phyloP scores from a whole-genome alignment of 2,329 filamentous ascomycete species.

The Talaromyces piceae region DNA sequence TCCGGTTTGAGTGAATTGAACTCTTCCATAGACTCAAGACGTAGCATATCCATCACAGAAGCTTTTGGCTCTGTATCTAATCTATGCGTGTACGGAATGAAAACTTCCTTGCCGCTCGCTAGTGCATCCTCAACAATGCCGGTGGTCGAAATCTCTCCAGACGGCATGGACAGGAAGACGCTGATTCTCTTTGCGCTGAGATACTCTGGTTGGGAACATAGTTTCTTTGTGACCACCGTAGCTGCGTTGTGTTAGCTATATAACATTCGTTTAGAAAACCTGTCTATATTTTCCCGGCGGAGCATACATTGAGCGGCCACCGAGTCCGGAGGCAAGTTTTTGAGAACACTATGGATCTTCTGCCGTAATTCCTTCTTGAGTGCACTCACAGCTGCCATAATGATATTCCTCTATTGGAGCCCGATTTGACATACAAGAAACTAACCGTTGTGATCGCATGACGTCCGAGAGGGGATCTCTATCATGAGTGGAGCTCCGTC shows the following conservation, averaged over 20 bases:
- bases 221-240: constrained; percentile 53
- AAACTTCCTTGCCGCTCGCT: constrained; percentile 70
- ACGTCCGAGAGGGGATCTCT: constrained; percentile 3
- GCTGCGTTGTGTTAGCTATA: constrained; percentile 45
- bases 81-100: constrained; percentile 81
- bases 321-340: constrained; percentile 53
- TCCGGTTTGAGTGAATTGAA: constrained; percentile 71
- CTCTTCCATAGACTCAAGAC: constrained; percentile 63
- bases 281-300: background rate
- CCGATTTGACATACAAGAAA: background rate
- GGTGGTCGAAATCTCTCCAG: constrained; percentile 76
- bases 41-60: constrained; percentile 94
- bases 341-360: constrained; percentile 61
- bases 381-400: constrained; percentile 52
- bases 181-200: constrained; percentile 66
- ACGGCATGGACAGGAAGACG: constrained; percentile 89
- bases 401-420: background rate
- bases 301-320: constrained; percentile 63
- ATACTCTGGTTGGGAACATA: constrained; percentile 67
- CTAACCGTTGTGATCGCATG: background rate
- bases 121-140: constrained; percentile 77
- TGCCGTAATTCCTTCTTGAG: constrained; percentile 71
- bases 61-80: constrained; percentile 41
- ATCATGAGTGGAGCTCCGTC: background rate
- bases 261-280: background rate